Base-by-base conservation (phyloP, 176 grass and related monocot species). In the Themeda triandra region DNA sequence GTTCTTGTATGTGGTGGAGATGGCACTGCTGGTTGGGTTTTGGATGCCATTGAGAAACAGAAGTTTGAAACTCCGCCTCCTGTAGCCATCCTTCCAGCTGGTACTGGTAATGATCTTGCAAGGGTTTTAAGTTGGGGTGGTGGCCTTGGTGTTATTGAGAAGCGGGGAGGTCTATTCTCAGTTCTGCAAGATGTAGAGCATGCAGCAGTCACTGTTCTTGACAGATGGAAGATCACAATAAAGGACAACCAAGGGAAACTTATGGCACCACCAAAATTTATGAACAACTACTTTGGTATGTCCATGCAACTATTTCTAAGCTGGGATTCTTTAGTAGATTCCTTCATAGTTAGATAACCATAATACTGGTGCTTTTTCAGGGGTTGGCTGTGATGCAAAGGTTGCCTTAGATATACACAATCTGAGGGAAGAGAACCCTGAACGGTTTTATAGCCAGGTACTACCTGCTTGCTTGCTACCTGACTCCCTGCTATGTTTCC, bases 351-450 rank as follows among this genome's bases (percentile, higher is more conserved):
- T 39, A 28, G 46, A 75, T 78, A 48, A 66, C 33, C 7, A 13
- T 81, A 54, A 66, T 76, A 23, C 15, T 60, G 25, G 10, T 66
- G 29, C 30, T 18, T 94, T 81, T 78, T 71, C 80, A 98, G 93
- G 96, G 23, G 92, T 98, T 73, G 96, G 96, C 53, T 98, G 96
- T 75, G 96, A 98, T 95, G 96, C 96, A 67, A 98, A 98, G 74
- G 93, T 98, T 95, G 96, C 96, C 60, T 71, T 98, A 74, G 96
- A 98, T 85, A 95, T 98, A 64, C 96, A 98, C 78, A 95, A 89
- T 66, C 86, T 98, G 19, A 94, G 93, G 79, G 96, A 98, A 88
- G 92, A 98, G 89, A 98, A 98, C 21, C 96, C 96, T 87, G 96
- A 98, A 75, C 85, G 92, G 71, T 98, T 98, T 77, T 92, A 90